A percentile compares a stretch with the other conserved stretches of the same genome.
Conservation (phyloP, 352 stramenopile genomes). For the Globisporangium uncinulatum region DNA sequence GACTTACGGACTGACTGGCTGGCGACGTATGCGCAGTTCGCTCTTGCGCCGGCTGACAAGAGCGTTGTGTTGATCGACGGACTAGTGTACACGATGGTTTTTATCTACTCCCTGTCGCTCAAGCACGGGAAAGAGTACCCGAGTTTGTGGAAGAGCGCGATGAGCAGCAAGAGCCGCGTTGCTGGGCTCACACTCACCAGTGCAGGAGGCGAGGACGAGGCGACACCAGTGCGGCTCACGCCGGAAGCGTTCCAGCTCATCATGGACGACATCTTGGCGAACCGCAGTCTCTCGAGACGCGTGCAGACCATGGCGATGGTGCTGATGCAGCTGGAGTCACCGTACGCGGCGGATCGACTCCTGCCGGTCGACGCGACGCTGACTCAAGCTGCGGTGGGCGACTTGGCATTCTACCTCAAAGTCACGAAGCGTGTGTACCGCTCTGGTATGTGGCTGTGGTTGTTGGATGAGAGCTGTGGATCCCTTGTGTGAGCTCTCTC, state of each 20-base stretch:
- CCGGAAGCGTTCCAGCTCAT: conserved; percentile 34
- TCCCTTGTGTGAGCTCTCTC: no score
- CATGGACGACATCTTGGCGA: conserved; percentile 33
- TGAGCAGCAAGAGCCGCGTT: conserved; percentile 11
- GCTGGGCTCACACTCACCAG: neutral
- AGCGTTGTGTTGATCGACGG: conserved; percentile 47
- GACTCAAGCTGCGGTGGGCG: conserved; percentile 17
- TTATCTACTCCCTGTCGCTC: conserved; percentile 35
- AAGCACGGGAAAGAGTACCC: conserved; percentile 45
- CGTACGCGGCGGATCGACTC: conserved; percentile 20
- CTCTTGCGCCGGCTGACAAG: conserved; percentile 23
- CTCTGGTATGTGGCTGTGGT: conserved; percentile 22
- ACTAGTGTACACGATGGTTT: conserved; percentile 42
- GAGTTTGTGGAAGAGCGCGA: conserved; percentile 39
- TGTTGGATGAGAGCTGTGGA: neutral
- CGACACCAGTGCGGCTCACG: conserved; percentile 13
- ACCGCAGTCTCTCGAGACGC: conserved; percentile 44
- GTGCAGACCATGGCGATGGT: conserved; percentile 65
- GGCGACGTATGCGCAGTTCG: conserved; percentile 20
- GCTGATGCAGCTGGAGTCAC: conserved; percentile 33
- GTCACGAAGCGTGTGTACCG: conserved; percentile 35
- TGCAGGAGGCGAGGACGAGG: conserved; percentile 8
- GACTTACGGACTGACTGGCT: neutral
- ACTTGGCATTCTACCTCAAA: conserved; percentile 29
- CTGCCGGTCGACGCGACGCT: conserved; percentile 16